Base-by-base conservation (phyloP, 177 flowering plant species). In the Vitis hybrid region DNA sequence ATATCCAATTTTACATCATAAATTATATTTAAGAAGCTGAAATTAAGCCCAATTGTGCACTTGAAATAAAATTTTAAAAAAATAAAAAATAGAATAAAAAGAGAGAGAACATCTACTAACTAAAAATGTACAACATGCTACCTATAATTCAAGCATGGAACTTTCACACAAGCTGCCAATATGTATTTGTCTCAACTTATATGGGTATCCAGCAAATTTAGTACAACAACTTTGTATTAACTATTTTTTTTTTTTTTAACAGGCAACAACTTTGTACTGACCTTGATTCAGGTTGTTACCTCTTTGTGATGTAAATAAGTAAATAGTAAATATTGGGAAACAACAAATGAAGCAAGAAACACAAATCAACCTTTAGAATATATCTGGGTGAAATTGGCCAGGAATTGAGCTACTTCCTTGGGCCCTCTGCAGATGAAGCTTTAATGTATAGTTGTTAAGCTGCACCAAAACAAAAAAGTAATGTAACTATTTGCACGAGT, bases 391-490 rank as follows among this genome's bases (percentile, higher is more conserved):
- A 67, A 83, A 86, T 66, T 67, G 81, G 50, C 85, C 79, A 1
- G 81, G 80, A 17, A 84, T 75, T 59, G 84, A 78, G 73, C 81
- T 80, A 67, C 70, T 67, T 49, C 73, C 81, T 73, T 84, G 85
- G 6, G 84, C 83, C 74, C 82, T 74, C 71, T 83, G 86, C 66
- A 86, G 76, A 79, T 83, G 86, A 64, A 86, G 71, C 75, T 71
- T 86, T 64, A 86, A 64, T 11, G 88, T 53, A 60, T 86, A 86
- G 73, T 86, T 86, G 69, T 69, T 84, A 56, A 83, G 64, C 90
- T 86, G 90, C 82, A 77, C 49, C 51, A 66, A 51, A 70, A 70
- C 51, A 51, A 61, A 12, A 18, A 24, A 68, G 27, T 7, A 6
- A n/a, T 32, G 54, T 60, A 21, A 59, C 27, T 15, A 55, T 56